These are phyloP conservation scores for Beta lomatogona DNA, from an alignment of 179 eudicot species.

Conservation along the genomic window DNA sequence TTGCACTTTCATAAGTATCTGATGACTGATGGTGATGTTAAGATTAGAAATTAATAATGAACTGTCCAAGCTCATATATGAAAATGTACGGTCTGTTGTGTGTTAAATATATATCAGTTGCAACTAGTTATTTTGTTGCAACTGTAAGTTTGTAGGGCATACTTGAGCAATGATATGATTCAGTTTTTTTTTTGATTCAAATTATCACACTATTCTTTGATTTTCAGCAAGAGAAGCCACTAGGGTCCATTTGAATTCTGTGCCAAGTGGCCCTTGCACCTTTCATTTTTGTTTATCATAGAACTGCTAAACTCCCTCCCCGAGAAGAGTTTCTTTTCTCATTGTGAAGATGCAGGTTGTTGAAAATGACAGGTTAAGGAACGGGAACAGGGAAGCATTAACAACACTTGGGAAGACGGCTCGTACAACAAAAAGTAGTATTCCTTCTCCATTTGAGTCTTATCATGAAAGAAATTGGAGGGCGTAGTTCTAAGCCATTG, in stretches of 20 bases:
- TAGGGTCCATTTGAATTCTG: background rate
- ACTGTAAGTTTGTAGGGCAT: background rate
- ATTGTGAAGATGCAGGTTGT: conserved; percentile 51
- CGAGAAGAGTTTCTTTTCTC: background rate
- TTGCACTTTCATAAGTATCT: background rate
- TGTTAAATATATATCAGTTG: no score
- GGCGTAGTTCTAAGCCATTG: conserved; percentile 55
- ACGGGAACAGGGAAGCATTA: conserved; percentile 89
- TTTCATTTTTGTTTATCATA: background rate
- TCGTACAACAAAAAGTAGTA: conserved; percentile 79
- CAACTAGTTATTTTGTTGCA: background rate
- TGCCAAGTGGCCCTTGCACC: background rate
- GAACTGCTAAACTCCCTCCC: background rate
- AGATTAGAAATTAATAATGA: background rate
- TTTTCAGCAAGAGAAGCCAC: background rate
- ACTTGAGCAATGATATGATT: background rate
- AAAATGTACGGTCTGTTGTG: background rate
- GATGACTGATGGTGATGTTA: background rate
- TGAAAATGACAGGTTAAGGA: conserved; percentile 83
- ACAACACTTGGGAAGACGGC: conserved; percentile 86
- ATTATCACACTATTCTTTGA: no score
- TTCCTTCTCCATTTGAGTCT: conserved; percentile 81
- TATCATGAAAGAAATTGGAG: conserved; percentile 77
- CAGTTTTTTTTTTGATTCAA: background rate
- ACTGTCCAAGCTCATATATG: background rate